Base-by-base conservation (phyloP, 495 filamentous ascomycete genomes). In the Podospora australis region DNA sequence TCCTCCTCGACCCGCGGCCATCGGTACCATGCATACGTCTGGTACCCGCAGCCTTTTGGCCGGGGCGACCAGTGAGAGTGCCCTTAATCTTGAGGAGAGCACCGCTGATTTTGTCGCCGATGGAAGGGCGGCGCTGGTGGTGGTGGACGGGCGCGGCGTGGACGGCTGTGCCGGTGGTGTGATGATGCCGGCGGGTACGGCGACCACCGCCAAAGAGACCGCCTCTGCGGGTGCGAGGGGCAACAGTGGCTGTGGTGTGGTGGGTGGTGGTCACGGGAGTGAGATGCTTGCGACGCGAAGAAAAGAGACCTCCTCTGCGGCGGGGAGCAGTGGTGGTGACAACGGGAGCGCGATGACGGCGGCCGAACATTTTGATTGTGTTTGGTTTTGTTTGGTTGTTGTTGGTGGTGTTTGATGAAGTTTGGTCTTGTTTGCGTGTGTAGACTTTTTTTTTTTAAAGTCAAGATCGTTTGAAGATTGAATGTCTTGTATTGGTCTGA, bases 21-120 rank as follows among this genome's bases (percentile, higher is more conserved):
- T 87, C 84, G 26, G 83, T 86, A 11, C 83, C 83, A 53, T 79
- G 74, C 82, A 87, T 86, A 14, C 83, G 67, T 26, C 82, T 70
- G 20, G 83, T 84, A 9, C 84, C 83, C 42, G 83, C 84, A 63
- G 81, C 83, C 80, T 86, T 87, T 44, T 80, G 57, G 5, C 78
- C 84, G 1, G 84, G 79, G 7, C 81, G 68, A 16, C 71, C 53
- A 0, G 80, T 86, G 39, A 87, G 57, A 16, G 68, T 72, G 2
- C 84, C 83, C 61, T 78, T 80, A 42, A 88, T 55, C 66, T 70
- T 82, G 67, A 86, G 58, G 59, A 88, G 64, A 0, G 83, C 83
- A 5, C 84, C 84, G 3, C 72, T 78, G 55, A 88, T 68, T 63
- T 86, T 87, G 62, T 87, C 83, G 17, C 82, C 80, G 25, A 87